Evolutionary conservation across 2,329 filamentous ascomycete species (phyloP), one percentile per base, ranked within the genome.

Genomic region (Fusarium kyushuense): DNA sequence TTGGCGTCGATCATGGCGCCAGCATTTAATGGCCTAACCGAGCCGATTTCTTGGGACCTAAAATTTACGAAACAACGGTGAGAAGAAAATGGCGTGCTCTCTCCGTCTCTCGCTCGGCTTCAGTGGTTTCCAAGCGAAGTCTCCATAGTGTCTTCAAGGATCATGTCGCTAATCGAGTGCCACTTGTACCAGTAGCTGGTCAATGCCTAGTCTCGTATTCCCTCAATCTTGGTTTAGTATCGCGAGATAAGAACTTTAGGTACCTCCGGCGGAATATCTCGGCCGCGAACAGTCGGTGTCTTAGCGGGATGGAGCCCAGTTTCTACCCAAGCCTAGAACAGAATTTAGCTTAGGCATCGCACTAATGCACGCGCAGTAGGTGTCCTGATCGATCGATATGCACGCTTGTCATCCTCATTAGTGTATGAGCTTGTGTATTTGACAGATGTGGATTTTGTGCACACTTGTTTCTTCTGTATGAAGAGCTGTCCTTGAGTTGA

Each of bases 161-260:
- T 49, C 23, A 45, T 49, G n/a, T 49, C 47, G 47, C 47, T 38
- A 49, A 49, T 49, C 21, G 32, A 38, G 47, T 33, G 32, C 32
- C 32, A 49, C 47, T 49, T 49, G 47, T 38, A 19, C 47, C 23
- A 36, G 32, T 3, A 16, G 27, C 16, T 29, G 47, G 47, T 38
- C 47, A 49, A 38, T 49, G 47, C 47, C 23, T 13, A 21, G 12
- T 45, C 27, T 29, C 23, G 35, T 25, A 13, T 38, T 19, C 9
- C 23, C 19, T 38, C 17, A 27, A n/a, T 38, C 21, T 29, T 23
- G 47, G 23, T 38, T 23, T 49, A 25, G 47, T 5, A 49, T 49
- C 32, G 46, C 27, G 46, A 21, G 25, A 19, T 5, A 21, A 32
- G 32, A 49, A 23, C 47, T 38, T 49, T 38, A 27, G 47, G 32